A percentile compares a stretch with the other conserved stretches of the same genome.
Evolutionary conservation across 2,329 filamentous ascomycete genomes (phyloP).

Genomic region (Alternaria panax): DNA sequence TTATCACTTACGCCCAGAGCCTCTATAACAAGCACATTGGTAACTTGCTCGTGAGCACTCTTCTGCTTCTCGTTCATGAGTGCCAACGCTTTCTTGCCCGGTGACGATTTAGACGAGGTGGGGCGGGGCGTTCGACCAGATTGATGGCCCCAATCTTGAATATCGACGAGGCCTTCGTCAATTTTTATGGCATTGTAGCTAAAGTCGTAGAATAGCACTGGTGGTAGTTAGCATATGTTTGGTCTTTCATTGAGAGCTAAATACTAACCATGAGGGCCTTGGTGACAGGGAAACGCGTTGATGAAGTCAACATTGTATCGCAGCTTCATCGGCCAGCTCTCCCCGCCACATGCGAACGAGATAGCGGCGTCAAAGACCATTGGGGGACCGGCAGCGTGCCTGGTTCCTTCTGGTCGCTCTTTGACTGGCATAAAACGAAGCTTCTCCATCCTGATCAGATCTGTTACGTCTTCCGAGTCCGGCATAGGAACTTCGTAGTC

Average conservation of each 20-base stretch:
- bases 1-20: slow-evolving; percentile 77
- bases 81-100: slow-evolving; percentile 40
- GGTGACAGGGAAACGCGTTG: slow-evolving; percentile 52
- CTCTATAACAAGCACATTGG: slow-evolving; percentile 74
- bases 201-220: slow-evolving; percentile 76
- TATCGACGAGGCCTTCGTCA: slow-evolving; percentile 68
- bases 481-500: slow-evolving; percentile 71
- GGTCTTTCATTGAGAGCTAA: too few species aligned
- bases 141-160: slow-evolving; percentile 68
- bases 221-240: slow-evolving; percentile 15
- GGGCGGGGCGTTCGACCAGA: slow-evolving; percentile 42
- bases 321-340: slow-evolving; percentile 50
- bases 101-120: slow-evolving; percentile 42
- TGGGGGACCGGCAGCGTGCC: slow-evolving; percentile 41
- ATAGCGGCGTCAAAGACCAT: slow-evolving; percentile 50
- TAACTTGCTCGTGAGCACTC: slow-evolving; percentile 52
- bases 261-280: slow-evolving; percentile 50
- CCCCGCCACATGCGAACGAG: slow-evolving; percentile 50
- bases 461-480: slow-evolving; percentile 64
- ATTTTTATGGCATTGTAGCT: slow-evolving; percentile 65
- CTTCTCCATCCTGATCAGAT: slow-evolving; percentile 74
- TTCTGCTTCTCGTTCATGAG: slow-evolving; percentile 30
- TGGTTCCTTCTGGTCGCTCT: slow-evolving; percentile 40
- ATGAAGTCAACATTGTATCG: slow-evolving; percentile 53
- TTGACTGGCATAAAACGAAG: slow-evolving; percentile 64